Conservation (phyloP, 495 filamentous ascomycete genomes). For the Acidomyces sp. region DNA sequence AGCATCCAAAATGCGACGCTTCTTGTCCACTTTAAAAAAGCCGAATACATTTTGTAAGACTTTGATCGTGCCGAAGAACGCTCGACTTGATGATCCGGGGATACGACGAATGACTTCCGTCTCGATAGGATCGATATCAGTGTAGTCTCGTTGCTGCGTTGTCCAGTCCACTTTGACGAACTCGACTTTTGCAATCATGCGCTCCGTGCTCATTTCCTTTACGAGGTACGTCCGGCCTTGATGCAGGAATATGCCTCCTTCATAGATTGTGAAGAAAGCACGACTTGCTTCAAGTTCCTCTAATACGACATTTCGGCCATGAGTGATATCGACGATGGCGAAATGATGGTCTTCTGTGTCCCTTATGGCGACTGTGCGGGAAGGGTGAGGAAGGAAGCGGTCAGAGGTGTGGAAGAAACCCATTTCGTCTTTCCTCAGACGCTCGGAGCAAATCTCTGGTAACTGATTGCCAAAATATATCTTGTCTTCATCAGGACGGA, state of each 20-base stretch:
- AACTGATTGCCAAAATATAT: slow-evolving; percentile 71
- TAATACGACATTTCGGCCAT: slow-evolving; percentile 68
- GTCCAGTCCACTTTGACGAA: slow-evolving; percentile 92
- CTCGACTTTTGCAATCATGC: slow-evolving; percentile 57
- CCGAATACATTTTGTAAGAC: slow-evolving; percentile 82
- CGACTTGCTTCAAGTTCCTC: slow-evolving; percentile 94
- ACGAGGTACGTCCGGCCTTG: slow-evolving; percentile 88
- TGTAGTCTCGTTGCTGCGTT: slow-evolving; percentile 85
- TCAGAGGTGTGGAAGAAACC: slow-evolving; percentile 86
- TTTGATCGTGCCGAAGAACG: slow-evolving; percentile 73
- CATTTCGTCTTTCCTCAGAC: slow-evolving; percentile 56
- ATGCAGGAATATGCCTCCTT: slow-evolving; percentile 94
- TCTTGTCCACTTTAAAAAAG: slow-evolving; percentile 87
- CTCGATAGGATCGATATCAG: slow-evolving; percentile 85
- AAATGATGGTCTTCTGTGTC: slow-evolving; percentile 90
- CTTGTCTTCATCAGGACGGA: slow-evolving; percentile 59
- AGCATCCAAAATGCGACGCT: slow-evolving; percentile 74
- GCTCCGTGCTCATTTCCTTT: slow-evolving; percentile 70
- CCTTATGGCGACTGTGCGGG: slow-evolving; percentile 71
- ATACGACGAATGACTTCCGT: slow-evolving; percentile 71
- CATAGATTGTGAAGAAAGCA: slow-evolving; percentile 91
- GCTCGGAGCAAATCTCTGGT: slow-evolving; percentile 54
- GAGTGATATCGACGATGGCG: slow-evolving; percentile 79
- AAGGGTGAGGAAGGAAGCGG: slow-evolving; percentile 75
- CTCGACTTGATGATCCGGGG: slow-evolving; percentile 41